Percentiles rank a stretch among this genome's conserved stretches.
Evolutionary conservation across 1,284 basidiomycete species (phyloP).

Genomic region (Pseudozyma tsukubaensis): DNA sequence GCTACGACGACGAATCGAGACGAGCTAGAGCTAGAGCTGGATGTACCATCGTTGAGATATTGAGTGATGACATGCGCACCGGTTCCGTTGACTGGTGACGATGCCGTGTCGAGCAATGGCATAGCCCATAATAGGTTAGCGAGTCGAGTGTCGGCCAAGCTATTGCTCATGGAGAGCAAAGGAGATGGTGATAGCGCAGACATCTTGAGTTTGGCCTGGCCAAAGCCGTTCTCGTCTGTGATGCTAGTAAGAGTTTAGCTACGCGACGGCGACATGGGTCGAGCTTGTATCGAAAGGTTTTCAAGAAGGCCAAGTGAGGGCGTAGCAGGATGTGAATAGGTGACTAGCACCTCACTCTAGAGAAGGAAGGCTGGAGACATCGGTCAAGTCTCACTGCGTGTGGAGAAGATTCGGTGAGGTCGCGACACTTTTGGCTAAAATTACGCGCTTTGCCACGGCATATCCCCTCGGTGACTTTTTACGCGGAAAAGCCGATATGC

Average conservation of each 20-base stretch:
- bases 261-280: no score
- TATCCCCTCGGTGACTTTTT: no score
- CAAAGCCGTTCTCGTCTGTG: not conserved
- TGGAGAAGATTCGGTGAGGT: no score
- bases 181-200: not conserved
- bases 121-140: conserved; percentile 8
- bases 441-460: no score
- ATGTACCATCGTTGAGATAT: not conserved
- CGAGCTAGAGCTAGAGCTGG: not conserved
- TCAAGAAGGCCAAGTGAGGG: no score
- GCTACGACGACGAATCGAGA: conserved; percentile 3
- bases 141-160: conserved; percentile 15
- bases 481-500: no score
- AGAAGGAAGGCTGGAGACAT: no score
- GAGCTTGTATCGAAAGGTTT: no score
- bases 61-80: not conserved
- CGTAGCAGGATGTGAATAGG: no score
- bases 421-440: no score
- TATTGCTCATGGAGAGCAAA: not conserved
- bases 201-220: conserved; percentile 4
- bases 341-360: no score
- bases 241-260: not conserved
- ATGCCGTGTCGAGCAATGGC: not conserved
- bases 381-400: no score
- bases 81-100: not conserved